A percentile compares a stretch with the other conserved stretches of the same genome.
Conservation (phyloP, 2,329 filamentous ascomycete species). For the Drechslera avenae region DNA sequence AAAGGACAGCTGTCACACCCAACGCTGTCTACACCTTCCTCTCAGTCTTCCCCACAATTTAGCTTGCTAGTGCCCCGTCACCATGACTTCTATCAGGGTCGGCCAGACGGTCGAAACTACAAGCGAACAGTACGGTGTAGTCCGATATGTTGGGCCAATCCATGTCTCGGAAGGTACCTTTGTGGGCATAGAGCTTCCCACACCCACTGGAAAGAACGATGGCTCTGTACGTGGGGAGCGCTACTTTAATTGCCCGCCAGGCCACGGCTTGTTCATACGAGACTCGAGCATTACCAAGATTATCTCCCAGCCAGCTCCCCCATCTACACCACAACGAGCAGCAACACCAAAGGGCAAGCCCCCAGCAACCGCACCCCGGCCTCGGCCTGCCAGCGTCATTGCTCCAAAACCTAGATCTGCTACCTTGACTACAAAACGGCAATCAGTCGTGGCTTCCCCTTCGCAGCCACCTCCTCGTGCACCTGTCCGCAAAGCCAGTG, state of each 20-base stretch:
- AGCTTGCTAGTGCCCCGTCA: slow-evolving; percentile 9
- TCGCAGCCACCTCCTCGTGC: slow-evolving; percentile 13
- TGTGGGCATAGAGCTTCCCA: slow-evolving; percentile 87
- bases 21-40: slow-evolving; percentile 3
- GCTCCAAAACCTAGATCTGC: slow-evolving; percentile 16
- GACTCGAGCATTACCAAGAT: slow-evolving; percentile 67
- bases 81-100: slow-evolving; percentile 38
- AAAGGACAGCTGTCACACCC: slow-evolving; percentile 8
- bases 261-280: slow-evolving; percentile 85
- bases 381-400: slow-evolving; percentile 33
- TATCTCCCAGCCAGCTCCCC: slow-evolving; percentile 53
- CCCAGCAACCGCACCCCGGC: slow-evolving; percentile 19
- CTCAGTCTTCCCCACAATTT: neutral
- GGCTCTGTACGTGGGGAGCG: slow-evolving; percentile 84
- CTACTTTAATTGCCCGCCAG: slow-evolving; percentile 79
- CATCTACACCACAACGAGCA: slow-evolving; percentile 10
- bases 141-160: slow-evolving; percentile 82
- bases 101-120: slow-evolving; percentile 80
- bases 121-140: slow-evolving; percentile 75
- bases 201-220: slow-evolving; percentile 88
- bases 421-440: slow-evolving; percentile 25
- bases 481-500: slow-evolving; percentile 27
- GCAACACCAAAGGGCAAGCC: slow-evolving; percentile 18
- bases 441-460: slow-evolving; percentile 26
- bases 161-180: slow-evolving; percentile 84